Conservation (phyloP, 805 yeast genomes). For the Metschnikowia chrysomelidarum region DNA sequence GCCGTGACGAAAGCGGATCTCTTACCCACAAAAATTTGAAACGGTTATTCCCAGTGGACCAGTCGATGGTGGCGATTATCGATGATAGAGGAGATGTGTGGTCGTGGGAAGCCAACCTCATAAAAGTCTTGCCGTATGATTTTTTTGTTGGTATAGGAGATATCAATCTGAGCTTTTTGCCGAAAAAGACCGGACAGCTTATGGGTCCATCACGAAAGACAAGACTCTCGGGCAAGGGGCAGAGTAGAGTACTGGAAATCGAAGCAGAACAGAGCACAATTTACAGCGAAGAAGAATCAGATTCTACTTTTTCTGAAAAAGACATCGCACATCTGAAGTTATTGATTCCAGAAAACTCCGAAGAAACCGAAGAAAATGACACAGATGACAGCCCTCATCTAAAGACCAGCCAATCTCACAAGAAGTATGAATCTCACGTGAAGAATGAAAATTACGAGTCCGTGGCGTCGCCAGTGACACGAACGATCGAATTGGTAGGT, state of each 20-base stretch:
- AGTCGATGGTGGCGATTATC: constrained; percentile 92
- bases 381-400: no score
- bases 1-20: constrained; percentile 94
- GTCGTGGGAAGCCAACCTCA: constrained; percentile 92
- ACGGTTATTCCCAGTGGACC: constrained; percentile 91
- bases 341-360: no score
- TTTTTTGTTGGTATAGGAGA: constrained; percentile 98
- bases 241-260: no score
- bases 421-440: no score
- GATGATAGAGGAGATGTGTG: constrained; percentile 99
- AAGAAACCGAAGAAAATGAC: no score
- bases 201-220: constrained; percentile 64
- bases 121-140: constrained; percentile 92
- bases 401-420: no score
- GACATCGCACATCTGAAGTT: no score
- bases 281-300: no score
- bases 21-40: constrained; percentile 84
- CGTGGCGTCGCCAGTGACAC: constrained; percentile 51
- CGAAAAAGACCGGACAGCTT: constrained; percentile 62
- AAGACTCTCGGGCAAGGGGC: constrained; percentile 57
- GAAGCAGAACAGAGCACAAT: no score
- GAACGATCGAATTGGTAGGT: constrained; percentile 47
- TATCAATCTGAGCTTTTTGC: constrained; percentile 88
- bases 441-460: no score
- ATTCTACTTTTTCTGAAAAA: no score